Evolutionary conservation across 1,139 yeast genomes (phyloP), one percentile per base, ranked within the genome.

Genomic region (Yamadazyma aaseri): DNA sequence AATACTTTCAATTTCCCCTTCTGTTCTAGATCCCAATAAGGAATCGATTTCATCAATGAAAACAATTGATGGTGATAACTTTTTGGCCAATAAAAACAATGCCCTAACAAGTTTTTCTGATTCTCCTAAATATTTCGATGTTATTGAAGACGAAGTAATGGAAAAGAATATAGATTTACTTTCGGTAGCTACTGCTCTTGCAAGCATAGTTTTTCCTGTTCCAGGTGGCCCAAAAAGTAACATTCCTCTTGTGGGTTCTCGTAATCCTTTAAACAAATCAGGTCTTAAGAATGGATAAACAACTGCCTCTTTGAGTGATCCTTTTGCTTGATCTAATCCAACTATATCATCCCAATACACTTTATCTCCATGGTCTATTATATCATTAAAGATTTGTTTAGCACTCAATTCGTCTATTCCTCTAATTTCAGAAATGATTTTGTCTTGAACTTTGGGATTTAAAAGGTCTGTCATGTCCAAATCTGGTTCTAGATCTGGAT

Each of bases 231-330:
- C 98, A 65, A 92, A 92, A 21, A 92, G 63, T 17, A 92, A 65
- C 96, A 92, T 90, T 6, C 98, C 98, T 45, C 96, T 67, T 0
- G 96, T 95, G 1, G 98, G 98, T 57, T 92, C 97, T 46, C 98
- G 71, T 38, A 92, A 65, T 0, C 98, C 98, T 32, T 81, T 76
- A 53, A 92, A 92, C 41, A 92, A 65, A 58, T 92, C 98, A 0
- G 98, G 98, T 32, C 97, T 72, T 45, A 92, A 65, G 55, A 92
- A 90, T 20, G 98, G 98, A 57, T 92, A 90, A 12, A 92, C 97
- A 5, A 92, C 98, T 0, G 98, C 92, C 55, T 92, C 98, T 54
- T 92, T 92, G 37, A 92, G 69, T 0, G 97, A 85, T 45, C 76
- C 80, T 53, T 92, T 92, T 5, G 98, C 97, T 11, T 76, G 74